Percentiles rank a stretch among this genome's conserved stretches.
Conservation (phyloP, 495 filamentous ascomycete species). For the Aspergillus taichungensis region DNA sequence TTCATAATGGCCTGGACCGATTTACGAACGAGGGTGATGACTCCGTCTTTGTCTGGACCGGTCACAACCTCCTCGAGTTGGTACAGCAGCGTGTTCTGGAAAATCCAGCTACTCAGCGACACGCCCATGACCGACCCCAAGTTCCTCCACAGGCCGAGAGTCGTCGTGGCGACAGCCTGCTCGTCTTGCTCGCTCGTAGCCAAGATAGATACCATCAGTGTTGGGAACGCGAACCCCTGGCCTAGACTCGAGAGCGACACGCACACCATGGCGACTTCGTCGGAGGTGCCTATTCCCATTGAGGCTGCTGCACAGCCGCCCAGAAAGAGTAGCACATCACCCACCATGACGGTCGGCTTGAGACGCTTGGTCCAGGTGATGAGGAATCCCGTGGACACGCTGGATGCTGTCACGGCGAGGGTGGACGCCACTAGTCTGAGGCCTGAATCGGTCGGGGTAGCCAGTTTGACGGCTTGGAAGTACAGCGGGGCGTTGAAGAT, state of each 20-base stretch:
- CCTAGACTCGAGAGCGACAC: slow-evolving; percentile 53
- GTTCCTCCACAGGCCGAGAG: slow-evolving; percentile 57
- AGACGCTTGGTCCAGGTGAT: slow-evolving; percentile 59
- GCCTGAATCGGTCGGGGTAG: slow-evolving; percentile 61
- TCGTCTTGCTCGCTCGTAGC: slow-evolving; percentile 59
- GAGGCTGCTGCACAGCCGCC: slow-evolving; percentile 45
- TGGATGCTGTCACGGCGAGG: slow-evolving; percentile 46
- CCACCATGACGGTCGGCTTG: slow-evolving; percentile 52
- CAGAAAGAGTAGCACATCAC: slow-evolving; percentile 43
- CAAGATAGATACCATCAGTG: slow-evolving; percentile 58
- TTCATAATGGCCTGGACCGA: slow-evolving; percentile 43
- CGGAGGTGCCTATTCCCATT: slow-evolving; percentile 47
- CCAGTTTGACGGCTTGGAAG: slow-evolving; percentile 72
- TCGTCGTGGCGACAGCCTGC: slow-evolving; percentile 67
- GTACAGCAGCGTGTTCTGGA: slow-evolving; percentile 61
- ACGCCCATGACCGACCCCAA: slow-evolving; percentile 66
- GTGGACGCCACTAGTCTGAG: slow-evolving; percentile 58
- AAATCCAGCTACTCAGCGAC: slow-evolving; percentile 58
- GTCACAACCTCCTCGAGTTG: slow-evolving; percentile 50
- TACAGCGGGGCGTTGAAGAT: slow-evolving; percentile 73
- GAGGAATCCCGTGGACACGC: slow-evolving; percentile 57
- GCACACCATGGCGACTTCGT: slow-evolving; percentile 51
- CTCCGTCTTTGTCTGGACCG: slow-evolving; percentile 41
- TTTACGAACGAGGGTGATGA: slow-evolving; percentile 45
- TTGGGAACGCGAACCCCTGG: slow-evolving; percentile 56